Percentiles rank a stretch among this genome's conserved stretches.
Evolutionary conservation across 2,329 filamentous ascomycete genomes (phyloP).

Genomic region (Paracorniculantispora psalliotae): DNA sequence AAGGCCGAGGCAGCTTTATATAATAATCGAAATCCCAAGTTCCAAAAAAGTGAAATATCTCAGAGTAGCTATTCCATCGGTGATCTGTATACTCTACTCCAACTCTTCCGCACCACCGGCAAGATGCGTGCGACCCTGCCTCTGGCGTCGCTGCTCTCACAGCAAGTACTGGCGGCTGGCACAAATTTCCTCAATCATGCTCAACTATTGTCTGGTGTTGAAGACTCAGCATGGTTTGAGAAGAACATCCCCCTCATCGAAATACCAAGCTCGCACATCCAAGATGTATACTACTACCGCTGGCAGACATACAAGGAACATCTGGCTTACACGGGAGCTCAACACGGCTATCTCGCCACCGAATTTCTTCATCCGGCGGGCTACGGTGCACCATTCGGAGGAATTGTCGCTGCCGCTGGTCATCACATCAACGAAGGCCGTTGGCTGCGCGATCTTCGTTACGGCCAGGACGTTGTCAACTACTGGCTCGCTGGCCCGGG

Average conservation of each 20-base stretch:
- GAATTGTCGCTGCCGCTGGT: constrained; percentile 26
- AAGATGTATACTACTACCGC: constrained; percentile 43
- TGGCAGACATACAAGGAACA: constrained; percentile 37
- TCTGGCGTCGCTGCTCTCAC: neutral
- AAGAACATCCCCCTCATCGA: constrained; percentile 41
- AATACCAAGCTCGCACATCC: constrained; percentile 32
- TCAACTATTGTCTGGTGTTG: constrained; percentile 17
- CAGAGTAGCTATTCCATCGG: neutral
- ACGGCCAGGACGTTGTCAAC: constrained; percentile 30
- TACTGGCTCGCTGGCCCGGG: constrained; percentile 20
- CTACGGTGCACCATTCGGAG: constrained; percentile 17
- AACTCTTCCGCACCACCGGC: neutral
- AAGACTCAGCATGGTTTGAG: constrained; percentile 24
- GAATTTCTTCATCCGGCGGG: constrained; percentile 39
- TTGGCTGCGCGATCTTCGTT: constrained; percentile 35
- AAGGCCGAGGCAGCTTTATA: neutral
- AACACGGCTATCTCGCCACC: constrained; percentile 37
- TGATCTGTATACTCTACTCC: neutral
- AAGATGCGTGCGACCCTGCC: neutral
- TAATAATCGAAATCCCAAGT: neutral
- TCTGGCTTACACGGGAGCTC: constrained; percentile 33
- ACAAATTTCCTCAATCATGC: constrained; percentile 21
- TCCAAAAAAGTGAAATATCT: neutral
- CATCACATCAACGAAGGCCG: constrained; percentile 34
- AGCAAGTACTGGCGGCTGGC: neutral